Conservation (phyloP, 257 asterid species). For the Lantana camara region DNA sequence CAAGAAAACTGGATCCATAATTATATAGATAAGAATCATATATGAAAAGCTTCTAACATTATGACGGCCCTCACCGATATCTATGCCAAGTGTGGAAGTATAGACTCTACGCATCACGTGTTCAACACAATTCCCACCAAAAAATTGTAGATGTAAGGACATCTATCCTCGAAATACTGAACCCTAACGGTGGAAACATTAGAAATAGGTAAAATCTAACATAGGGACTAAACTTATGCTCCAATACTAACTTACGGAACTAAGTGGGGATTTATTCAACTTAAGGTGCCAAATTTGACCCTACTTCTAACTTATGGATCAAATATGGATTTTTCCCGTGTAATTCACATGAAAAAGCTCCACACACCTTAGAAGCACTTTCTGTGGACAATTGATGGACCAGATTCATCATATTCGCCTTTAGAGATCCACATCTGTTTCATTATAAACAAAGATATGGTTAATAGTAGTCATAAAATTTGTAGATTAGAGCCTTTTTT, state of each 20-base stretch:
- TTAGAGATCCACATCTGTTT: slow-evolving; percentile 41
- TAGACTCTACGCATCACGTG: slow-evolving; percentile 47
- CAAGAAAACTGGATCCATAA: slow-evolving; percentile 68
- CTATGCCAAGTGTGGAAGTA: slow-evolving; percentile 88
- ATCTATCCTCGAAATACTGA: too few species aligned
- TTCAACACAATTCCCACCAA: slow-evolving; percentile 47
- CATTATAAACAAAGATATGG: not conserved
- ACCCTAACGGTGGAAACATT: too few species aligned
- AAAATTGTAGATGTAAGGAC: too few species aligned
- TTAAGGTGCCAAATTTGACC: too few species aligned
- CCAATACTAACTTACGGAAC: too few species aligned
- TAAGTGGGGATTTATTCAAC: too few species aligned
- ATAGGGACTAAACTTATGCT: too few species aligned
- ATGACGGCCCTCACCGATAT: slow-evolving; percentile 71
- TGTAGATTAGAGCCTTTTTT: not conserved
- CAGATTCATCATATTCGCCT: slow-evolving; percentile 36
- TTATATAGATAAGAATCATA: slow-evolving; percentile 39
- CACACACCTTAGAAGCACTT: too few species aligned
- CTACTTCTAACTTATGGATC: too few species aligned
- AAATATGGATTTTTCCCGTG: too few species aligned
- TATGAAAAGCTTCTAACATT: slow-evolving; percentile 44
- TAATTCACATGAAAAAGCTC: too few species aligned
- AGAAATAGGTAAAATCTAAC: too few species aligned
- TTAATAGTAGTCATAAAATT: not conserved
- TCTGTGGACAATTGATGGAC: slow-evolving; percentile 42